Conservation (phyloP, 2,329 filamentous ascomycete species). For the Talaromyces sp. region DNA sequence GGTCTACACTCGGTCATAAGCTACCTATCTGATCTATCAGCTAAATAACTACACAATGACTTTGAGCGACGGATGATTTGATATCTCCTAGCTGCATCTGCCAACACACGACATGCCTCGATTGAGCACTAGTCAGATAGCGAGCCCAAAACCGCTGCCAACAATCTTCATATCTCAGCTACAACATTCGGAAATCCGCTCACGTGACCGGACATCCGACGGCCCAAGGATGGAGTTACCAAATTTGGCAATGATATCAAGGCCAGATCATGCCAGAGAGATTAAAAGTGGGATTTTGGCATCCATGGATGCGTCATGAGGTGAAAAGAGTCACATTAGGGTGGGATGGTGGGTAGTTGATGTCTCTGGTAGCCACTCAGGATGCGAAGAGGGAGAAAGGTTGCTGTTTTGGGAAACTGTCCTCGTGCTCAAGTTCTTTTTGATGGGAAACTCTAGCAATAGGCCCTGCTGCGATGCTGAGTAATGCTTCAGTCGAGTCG, state of each 20-base stretch:
- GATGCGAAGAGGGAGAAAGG: neutral
- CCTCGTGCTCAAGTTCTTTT: neutral
- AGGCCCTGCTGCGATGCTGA: neutral
- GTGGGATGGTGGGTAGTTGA: neutral
- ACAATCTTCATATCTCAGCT: neutral
- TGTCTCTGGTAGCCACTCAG: neutral
- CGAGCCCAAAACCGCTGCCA: neutral
- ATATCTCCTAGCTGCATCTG: neutral
- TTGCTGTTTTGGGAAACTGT: neutral
- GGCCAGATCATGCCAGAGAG: neutral
- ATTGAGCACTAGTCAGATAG: neutral
- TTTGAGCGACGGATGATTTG: neutral
- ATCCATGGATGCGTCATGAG: neutral
- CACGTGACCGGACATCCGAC: slow-evolving; percentile 15
- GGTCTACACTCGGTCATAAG: neutral
- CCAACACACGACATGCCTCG: neutral
- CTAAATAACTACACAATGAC: neutral
- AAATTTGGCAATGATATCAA: slow-evolving; percentile 1
- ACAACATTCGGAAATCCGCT: slow-evolving; percentile 5
- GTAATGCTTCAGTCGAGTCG: neutral
- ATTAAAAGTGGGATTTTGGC: neutral
- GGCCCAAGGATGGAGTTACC: slow-evolving; percentile 3
- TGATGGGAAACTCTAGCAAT: neutral
- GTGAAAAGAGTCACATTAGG: neutral
- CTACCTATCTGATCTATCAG: neutral